A percentile compares a stretch with the other conserved stretches of the same genome.
These are phyloP conservation scores for Phytophthora tentaculata DNA, from an alignment of 352 stramenopile genomes.

Conservation along the genomic window DNA sequence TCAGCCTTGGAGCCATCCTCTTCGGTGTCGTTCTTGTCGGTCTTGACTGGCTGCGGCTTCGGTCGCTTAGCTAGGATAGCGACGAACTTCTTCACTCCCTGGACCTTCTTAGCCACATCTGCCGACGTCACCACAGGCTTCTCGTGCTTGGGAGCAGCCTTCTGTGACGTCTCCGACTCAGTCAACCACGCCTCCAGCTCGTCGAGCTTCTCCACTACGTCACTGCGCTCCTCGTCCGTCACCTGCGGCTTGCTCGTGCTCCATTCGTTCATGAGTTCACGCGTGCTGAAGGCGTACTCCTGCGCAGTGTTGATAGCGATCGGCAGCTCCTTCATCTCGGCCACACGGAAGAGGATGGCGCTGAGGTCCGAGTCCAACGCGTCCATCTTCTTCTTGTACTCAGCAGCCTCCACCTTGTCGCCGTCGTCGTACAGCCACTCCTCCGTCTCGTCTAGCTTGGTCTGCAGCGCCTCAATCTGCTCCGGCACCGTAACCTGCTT, in stretches of 20 bases:
- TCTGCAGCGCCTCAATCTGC: constrained; percentile 82
- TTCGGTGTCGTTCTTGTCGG: constrained; percentile 48
- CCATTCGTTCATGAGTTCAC: constrained; percentile 72
- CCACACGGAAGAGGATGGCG: constrained; percentile 90
- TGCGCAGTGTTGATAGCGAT: constrained; percentile 76
- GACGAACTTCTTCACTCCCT: constrained; percentile 88
- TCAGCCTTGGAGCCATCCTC: constrained; percentile 41
- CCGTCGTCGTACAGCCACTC: constrained; percentile 95
- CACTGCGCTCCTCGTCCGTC: constrained; percentile 90
- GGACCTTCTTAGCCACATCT: constrained; percentile 88
- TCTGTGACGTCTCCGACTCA: constrained; percentile 64
- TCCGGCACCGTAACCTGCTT: constrained; percentile 85
- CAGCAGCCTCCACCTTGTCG: constrained; percentile 83
- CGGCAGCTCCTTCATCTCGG: constrained; percentile 86
- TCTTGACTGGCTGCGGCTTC: constrained; percentile 62
- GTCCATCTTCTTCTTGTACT: constrained; percentile 89
- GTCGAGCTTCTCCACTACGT: constrained; percentile 88
- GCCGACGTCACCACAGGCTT: constrained; percentile 85
- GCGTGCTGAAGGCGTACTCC: constrained; percentile 69
- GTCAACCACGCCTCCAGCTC: constrained; percentile 87
- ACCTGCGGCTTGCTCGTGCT: constrained; percentile 77
- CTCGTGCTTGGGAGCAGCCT: constrained; percentile 75
- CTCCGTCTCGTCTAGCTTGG: constrained; percentile 82
- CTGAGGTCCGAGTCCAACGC: constrained; percentile 82
- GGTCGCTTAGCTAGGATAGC: constrained; percentile 80